phyloP scores from a whole-genome alignment of 768 basidiomycete species.

The Agrocybe chaxingu region DNA sequence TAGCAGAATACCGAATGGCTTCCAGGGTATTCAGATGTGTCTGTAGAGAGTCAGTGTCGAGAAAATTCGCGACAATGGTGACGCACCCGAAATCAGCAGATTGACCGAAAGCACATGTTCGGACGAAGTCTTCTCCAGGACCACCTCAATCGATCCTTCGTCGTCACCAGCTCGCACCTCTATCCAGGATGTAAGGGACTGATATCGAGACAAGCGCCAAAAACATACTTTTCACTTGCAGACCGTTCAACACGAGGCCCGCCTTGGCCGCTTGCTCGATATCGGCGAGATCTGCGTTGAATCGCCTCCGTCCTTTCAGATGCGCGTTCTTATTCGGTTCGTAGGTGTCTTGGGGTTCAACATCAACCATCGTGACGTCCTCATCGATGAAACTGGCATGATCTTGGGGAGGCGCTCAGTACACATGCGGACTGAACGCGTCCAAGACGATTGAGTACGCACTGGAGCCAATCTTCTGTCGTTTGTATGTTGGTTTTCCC shows the following conservation, averaged over 20 bases:
- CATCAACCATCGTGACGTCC: constrained; percentile 13
- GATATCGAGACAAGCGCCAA: constrained; percentile 11
- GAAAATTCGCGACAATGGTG: background rate
- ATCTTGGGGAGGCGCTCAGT: constrained; percentile 3
- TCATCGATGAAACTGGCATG: constrained; percentile 5
- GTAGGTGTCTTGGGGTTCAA: constrained; percentile 7
- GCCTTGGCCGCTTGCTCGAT: constrained; percentile 32
- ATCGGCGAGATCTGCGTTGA: constrained; percentile 54
- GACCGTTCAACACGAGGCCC: constrained; percentile 33
- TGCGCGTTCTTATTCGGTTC: constrained; percentile 35
- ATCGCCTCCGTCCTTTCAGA: constrained; percentile 56
- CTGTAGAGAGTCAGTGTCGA: constrained; percentile 24
- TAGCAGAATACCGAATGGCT: constrained; percentile 58
- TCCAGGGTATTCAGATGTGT: constrained; percentile 65
- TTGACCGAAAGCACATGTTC: constrained; percentile 34
- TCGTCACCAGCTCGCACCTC: constrained; percentile 57
- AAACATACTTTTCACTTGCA: constrained; percentile 37
- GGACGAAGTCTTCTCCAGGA: constrained; percentile 31
- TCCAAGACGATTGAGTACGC: constrained; percentile 14
- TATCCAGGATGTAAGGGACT: constrained; percentile 20
- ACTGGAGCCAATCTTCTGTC: constrained; percentile 28
- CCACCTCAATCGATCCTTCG: constrained; percentile 59
- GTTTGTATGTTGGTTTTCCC: constrained; percentile 23
- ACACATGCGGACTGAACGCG: constrained; percentile 9
- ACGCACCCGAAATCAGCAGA: constrained; percentile 49